These are phyloP conservation scores for Tephrocybe sp. DNA, from an alignment of 768 basidiomycete genomes.

Conservation along the genomic window DNA sequence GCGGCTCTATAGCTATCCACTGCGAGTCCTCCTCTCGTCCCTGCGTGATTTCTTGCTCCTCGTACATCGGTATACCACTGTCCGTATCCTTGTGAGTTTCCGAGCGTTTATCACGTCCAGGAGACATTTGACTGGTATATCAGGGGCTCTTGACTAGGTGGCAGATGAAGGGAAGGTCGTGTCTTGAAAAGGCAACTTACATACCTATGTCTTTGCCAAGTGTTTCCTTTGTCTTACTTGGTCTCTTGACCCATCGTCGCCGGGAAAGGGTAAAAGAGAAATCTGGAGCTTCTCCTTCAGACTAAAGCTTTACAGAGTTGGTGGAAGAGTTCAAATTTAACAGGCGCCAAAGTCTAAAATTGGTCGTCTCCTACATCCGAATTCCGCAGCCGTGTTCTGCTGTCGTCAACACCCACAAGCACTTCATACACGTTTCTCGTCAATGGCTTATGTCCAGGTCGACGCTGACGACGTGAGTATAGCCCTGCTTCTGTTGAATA, in stretches of 20 bases:
- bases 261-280: too few relatives aligned
- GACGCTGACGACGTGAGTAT: slow-evolving; percentile 66
- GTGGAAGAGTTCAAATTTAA: too few relatives aligned
- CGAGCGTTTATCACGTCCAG: background rate
- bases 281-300: too few relatives aligned
- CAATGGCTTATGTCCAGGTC: slow-evolving; percentile 73
- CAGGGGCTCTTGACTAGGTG: too few relatives aligned
- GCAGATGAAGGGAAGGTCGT: too few relatives aligned
- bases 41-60: slow-evolving; percentile 4
- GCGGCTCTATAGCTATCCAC: slow-evolving; percentile 28
- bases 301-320: too few relatives aligned
- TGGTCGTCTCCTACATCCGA: background rate
- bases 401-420: background rate
- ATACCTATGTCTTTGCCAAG: too few relatives aligned
- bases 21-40: background rate
- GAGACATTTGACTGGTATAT: too few relatives aligned
- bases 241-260: too few relatives aligned
- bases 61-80: background rate
- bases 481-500: background rate
- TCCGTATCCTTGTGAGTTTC: background rate
- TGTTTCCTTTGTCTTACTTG: too few relatives aligned
- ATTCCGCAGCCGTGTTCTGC: background rate
- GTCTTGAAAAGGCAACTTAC: too few relatives aligned
- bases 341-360: background rate
- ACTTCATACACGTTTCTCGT: slow-evolving; percentile 9